A percentile compares a stretch with the other conserved stretches of the same genome.
phyloP scores from a whole-genome alignment of 129 eudicot species.

The Arctium minus region DNA sequence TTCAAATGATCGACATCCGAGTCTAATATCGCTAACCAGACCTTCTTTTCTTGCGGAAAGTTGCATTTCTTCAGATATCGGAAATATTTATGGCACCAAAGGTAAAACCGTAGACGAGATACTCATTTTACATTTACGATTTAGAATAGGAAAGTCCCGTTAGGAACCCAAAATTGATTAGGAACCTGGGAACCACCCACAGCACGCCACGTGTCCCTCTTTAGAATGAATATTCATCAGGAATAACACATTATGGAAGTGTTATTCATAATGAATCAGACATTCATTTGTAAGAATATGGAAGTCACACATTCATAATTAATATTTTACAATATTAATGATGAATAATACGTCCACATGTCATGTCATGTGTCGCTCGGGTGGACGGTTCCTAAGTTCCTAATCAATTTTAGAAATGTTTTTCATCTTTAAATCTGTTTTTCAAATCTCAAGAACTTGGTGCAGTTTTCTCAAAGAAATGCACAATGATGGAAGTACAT shows the following conservation, averaged over 20 bases:
- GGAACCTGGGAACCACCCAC: background rate
- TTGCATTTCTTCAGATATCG: conserved; percentile 45
- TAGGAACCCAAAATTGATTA: background rate
- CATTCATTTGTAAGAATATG: background rate
- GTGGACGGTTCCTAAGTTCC: background rate
- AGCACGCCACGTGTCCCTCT: background rate
- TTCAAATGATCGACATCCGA: conserved; percentile 39
- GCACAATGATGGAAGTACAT: conserved; percentile 12
- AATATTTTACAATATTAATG: background rate
- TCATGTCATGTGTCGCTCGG: background rate
- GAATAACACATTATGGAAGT: background rate
- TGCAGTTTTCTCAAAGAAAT: conserved; percentile 35
- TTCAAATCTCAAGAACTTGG: conserved; percentile 43
- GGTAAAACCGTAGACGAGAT: conserved; percentile 19
- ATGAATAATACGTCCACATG: background rate
- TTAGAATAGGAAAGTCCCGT: background rate
- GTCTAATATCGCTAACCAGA: conserved; percentile 55
- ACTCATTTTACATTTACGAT: background rate
- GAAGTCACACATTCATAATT: background rate
- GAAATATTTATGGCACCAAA: conserved; percentile 28
- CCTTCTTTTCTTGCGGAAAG: conserved; percentile 50
- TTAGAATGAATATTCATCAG: background rate
- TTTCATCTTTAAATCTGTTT: conserved; percentile 8
- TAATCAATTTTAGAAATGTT: background rate
- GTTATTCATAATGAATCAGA: background rate